A percentile compares a stretch with the other conserved stretches of the same genome.
phyloP scores from a whole-genome alignment of 192 early-diverging fungal species.

The Backusella macrospora region DNA sequence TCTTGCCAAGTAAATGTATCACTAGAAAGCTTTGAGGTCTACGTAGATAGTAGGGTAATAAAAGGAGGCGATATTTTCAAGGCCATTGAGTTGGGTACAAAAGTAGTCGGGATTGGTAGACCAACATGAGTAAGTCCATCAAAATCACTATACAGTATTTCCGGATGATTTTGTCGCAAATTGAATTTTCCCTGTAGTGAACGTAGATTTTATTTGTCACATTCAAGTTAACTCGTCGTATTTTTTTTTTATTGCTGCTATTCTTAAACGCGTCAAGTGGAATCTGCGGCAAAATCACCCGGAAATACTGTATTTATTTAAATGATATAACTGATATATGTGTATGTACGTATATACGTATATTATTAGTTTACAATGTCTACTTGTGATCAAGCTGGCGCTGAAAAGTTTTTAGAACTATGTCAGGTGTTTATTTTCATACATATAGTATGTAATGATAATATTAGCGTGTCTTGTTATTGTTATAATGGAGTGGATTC shows the following conservation, averaged over 20 bases:
- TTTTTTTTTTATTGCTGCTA: too few species aligned
- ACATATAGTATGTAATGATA: too few species aligned
- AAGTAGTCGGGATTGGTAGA: conserved; percentile 86
- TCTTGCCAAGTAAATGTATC: conserved; percentile 59
- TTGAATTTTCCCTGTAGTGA: too few species aligned
- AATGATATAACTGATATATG: not conserved
- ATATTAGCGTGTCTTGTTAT: not conserved
- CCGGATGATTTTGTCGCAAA: too few species aligned
- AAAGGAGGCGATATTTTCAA: conserved; percentile 95
- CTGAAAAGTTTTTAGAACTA: conserved; percentile 71
- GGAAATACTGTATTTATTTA: too few species aligned
- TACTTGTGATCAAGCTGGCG: conserved; percentile 84
- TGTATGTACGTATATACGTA: not conserved
- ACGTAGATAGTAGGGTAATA: conserved; percentile 91
- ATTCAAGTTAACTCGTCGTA: too few species aligned
- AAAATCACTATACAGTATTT: too few species aligned
- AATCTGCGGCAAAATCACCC: too few species aligned
- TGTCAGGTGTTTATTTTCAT: conserved; percentile 51
- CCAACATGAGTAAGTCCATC: conserved; percentile 52
- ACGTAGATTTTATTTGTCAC: too few species aligned
- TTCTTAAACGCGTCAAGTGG: too few species aligned
- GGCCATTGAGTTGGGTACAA: conserved; percentile 93
- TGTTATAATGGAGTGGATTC: conserved; percentile 61
- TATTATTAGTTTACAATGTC: conserved; percentile 60
- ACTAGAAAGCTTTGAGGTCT: conserved; percentile 77